Evolutionary conservation across 23 red algal species (phyloP).

Genomic region (Porphyridium purpureum): DNA sequence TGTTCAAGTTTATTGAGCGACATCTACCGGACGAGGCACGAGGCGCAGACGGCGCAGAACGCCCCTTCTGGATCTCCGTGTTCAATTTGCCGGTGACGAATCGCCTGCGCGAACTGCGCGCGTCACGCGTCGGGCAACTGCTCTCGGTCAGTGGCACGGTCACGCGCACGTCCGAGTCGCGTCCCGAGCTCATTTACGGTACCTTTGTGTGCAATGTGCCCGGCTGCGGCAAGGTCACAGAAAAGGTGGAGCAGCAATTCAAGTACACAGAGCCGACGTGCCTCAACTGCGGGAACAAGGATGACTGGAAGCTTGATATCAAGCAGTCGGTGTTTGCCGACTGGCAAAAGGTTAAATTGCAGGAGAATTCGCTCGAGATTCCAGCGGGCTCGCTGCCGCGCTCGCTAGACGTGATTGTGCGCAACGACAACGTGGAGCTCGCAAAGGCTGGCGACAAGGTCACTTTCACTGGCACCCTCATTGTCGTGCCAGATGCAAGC

Average conservation of each 20-base stretch:
- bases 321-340: constrained; percentile 77
- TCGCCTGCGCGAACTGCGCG: constrained; percentile 80
- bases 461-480: constrained; percentile 68
- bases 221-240: constrained; percentile 55
- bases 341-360: constrained; percentile 83
- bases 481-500: constrained; percentile 85
- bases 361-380: constrained; percentile 91
- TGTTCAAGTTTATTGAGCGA: constrained; percentile 49
- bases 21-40: constrained; percentile 18
- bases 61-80: constrained; percentile 75
- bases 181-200: constrained; percentile 76
- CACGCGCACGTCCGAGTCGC: constrained; percentile 80
- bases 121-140: constrained; percentile 55
- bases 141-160: constrained; percentile 71
- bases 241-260: constrained; percentile 86
- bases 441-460: constrained; percentile 93
- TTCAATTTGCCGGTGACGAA: constrained; percentile 66
- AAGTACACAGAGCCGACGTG: constrained; percentile 94
- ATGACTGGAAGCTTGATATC: constrained; percentile 68
- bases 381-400: constrained; percentile 95
- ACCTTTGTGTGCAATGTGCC: constrained; percentile 57
- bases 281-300: constrained; percentile 52
- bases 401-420: constrained; percentile 90
- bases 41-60: constrained; percentile 9
- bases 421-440: constrained; percentile 84